Base-by-base conservation (phyloP, 495 filamentous ascomycete genomes). In the Penicillium crystallinum region DNA sequence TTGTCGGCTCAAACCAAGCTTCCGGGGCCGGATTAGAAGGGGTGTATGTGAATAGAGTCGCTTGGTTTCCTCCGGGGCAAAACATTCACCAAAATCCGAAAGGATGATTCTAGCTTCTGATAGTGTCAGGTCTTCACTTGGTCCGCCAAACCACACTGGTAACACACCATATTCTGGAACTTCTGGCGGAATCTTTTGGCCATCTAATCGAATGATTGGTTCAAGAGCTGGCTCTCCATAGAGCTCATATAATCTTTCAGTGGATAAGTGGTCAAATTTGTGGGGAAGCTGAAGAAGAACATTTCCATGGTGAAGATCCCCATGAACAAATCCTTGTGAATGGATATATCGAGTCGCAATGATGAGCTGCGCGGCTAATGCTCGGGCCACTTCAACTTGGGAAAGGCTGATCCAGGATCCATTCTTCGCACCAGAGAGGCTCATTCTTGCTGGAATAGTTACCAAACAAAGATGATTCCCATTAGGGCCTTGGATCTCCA, bases 321-420 rank as follows among this genome's bases (percentile, higher is more conserved):
- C 59, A 54, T 71, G 63, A 40, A 69, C 64, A 37, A 66, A 49
- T 10, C 66, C 67, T 46, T 64, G 55, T 21, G 65, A 44, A 60
- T 69, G 64, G 2, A 74, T 52, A 49, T 70, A 66, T 2, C 55
- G 31, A 22, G 74, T 54, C 9, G 52, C 67, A 43, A 67, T 46
- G 4, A 56, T 61, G 8, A 74, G 67, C 36, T 75, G 71, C 41
- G 71, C 71, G 1, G 67, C 68, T 10, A 76, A 52, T 22, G 71
- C 59, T 11, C 75, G 63, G 15, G 75, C 71, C 19, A 72, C 67
- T 10, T 72, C 59, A 30, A 75, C 47, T 52, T 69, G 64, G 50
- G 75, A 75, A 9, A 73, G 47, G 15, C 63, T 18, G 17, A 52
- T 62, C 40, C 22, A 67, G 21, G 65, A 71, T 8, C 41, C 60